Evolutionary conservation across 352 stramenopile genomes (phyloP).

Genomic region (Phytophthora constricta): DNA sequence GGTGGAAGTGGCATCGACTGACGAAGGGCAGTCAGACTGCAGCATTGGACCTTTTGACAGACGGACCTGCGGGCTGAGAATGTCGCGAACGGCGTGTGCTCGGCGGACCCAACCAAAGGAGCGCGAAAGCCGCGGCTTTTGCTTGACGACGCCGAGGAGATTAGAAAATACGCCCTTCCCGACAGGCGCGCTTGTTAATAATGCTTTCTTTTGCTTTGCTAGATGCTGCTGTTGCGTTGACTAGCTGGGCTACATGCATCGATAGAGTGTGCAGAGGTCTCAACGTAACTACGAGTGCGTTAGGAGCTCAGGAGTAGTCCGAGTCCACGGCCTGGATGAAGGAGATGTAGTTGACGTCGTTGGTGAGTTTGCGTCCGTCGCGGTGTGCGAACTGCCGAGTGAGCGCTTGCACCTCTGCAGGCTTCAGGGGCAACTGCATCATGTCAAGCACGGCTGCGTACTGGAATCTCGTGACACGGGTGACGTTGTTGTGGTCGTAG

Average conservation of each 20-base stretch:
- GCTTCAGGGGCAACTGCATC: constrained; percentile 71
- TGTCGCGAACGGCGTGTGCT: constrained; percentile 52
- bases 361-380: constrained; percentile 56
- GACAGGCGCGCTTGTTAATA: constrained; percentile 38
- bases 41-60: background rate
- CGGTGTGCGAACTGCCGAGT: constrained; percentile 59
- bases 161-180: constrained; percentile 54
- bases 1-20: background rate
- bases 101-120: constrained; percentile 46
- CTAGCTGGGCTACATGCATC: background rate
- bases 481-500: constrained; percentile 82
- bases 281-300: background rate
- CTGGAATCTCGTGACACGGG: constrained; percentile 81
- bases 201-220: constrained; percentile 22
- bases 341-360: constrained; percentile 79
- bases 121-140: constrained; percentile 25
- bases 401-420: constrained; percentile 60
- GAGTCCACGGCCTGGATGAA: constrained; percentile 82
- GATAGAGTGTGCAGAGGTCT: background rate
- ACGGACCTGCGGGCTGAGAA: constrained; percentile 4
- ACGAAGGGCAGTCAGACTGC: background rate
- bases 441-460: constrained; percentile 86
- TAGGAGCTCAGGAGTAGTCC: constrained; percentile 63
- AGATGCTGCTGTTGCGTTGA: background rate
- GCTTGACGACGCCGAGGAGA: constrained; percentile 47